phyloP scores from a whole-genome alignment of 164 flowering plant genomes.

The Piper betle region DNA sequence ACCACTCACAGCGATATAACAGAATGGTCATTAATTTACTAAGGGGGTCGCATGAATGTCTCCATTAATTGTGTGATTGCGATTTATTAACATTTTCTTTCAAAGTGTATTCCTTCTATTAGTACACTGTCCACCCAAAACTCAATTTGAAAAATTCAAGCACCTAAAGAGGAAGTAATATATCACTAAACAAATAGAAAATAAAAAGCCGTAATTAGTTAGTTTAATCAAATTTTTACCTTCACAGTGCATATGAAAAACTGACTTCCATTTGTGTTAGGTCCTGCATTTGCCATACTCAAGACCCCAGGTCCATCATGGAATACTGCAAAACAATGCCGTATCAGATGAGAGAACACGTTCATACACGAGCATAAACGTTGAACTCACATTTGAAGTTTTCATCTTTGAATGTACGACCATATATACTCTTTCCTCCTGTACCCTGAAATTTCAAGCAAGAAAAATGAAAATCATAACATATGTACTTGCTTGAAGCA shows the following conservation, averaged over 20 bases:
- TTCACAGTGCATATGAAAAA: constrained; percentile 96
- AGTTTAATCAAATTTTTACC: constrained; percentile 28
- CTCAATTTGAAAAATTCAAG: too few species aligned
- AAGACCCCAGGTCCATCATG: constrained; percentile 25
- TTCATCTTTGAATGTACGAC: constrained; percentile 95
- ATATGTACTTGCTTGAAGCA: too few species aligned
- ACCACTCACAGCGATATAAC: too few species aligned
- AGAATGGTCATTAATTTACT: too few species aligned
- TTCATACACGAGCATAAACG: not conserved
- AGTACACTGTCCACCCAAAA: not conserved
- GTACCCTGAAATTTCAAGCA: constrained; percentile 58
- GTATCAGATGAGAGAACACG: not conserved
- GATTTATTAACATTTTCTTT: too few species aligned
- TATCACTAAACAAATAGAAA: not conserved
- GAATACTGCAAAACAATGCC: constrained; percentile 12
- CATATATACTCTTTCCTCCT: constrained; percentile 97
- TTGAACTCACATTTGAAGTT: constrained; percentile 78
- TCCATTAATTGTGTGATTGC: too few species aligned
- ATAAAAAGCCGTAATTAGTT: too few species aligned
- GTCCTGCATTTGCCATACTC: constrained; percentile 40
- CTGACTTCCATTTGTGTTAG: constrained; percentile 99
- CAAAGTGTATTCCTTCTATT: too few species aligned
- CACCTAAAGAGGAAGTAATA: not conserved
- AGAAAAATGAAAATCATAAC: not conserved
- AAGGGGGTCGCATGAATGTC: too few species aligned